Base-by-base conservation (phyloP, 2,329 filamentous ascomycete species). In the Sarocladiaceae sp. region DNA sequence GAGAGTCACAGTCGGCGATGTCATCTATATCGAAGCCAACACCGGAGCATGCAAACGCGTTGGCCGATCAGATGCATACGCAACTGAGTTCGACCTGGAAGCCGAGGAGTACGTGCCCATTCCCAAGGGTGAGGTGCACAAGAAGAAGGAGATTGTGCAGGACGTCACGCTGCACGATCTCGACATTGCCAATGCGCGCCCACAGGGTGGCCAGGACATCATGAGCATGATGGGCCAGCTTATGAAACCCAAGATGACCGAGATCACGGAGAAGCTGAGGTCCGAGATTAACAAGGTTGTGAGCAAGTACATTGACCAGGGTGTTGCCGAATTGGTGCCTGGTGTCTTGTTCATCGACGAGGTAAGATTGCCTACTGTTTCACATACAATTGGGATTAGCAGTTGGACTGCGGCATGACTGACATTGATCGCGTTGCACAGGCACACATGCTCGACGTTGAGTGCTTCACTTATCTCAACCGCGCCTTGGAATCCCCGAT, bases 181-280 rank as follows among this genome's bases (percentile, higher is more conserved):
- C 53, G 94, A 99, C 65, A 87, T 97, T 57, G 94, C 94, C 58
- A 99, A 99, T 64, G 88, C 94, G 13, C 80, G 93, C 63, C 94
- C 94, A 4, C 91, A 97, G 75, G 94, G 94, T 51, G 94, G 94
- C 40, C 94, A 99, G 77, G 94, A 99, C 70, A 96, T 99, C 59
- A 97, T 99, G 92, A 97, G 92, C 76, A 97, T 99, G 94, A 97
- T 99, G 93, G 94, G 94, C 63, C 94, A 99, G 72, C 75, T 99
- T 65, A 97, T 97, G 91, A 97, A 97, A 80, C 94, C 94, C 56
- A 95, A 95, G 77, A 97, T 97, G 85, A 99, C 94, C 5, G 94
- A 99, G 70, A 97, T 99, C 65, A 99, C 94, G 26, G 94, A 99
- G 72, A 99, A 99, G 77, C 76, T 99, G 64, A 84, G 94, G 55